Evolutionary conservation across 2,329 filamentous ascomycete genomes (phyloP).

Genomic region (Rhytidhysteron rufulum): DNA sequence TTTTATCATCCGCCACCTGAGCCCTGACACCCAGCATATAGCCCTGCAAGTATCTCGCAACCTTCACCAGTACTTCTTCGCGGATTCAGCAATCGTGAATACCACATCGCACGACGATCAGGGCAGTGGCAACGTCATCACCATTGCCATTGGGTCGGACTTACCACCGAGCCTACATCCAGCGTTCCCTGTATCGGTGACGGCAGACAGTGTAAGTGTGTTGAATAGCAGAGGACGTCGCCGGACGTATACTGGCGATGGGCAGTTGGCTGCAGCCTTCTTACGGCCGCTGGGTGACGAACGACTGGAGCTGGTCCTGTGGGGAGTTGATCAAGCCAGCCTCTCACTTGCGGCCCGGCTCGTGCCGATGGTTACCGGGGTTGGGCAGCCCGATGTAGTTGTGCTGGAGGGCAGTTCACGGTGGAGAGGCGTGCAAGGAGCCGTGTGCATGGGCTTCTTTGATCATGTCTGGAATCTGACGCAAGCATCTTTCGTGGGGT

Average conservation of each 20-base stretch:
- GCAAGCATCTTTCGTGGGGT: slow-evolving; percentile 41
- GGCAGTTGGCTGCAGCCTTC: slow-evolving; percentile 48
- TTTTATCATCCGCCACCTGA: slow-evolving; percentile 41
- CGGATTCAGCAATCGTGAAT: slow-evolving; percentile 44
- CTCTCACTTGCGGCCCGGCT: slow-evolving; percentile 50
- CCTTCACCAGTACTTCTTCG: slow-evolving; percentile 55
- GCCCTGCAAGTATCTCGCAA: slow-evolving; percentile 56
- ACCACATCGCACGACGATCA: not conserved
- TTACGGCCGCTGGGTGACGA: slow-evolving; percentile 47
- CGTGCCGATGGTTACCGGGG: slow-evolving; percentile 54
- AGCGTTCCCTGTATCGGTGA: slow-evolving; percentile 29
- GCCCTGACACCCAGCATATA: slow-evolving; percentile 26
- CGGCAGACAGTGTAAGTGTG: slow-evolving; percentile 15
- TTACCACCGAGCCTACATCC: slow-evolving; percentile 13
- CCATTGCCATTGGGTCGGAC: slow-evolving; percentile 26
- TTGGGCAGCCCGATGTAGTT: slow-evolving; percentile 57
- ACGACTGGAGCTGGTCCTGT: slow-evolving; percentile 53
- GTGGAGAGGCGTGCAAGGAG: slow-evolving; percentile 51
- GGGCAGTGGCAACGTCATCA: slow-evolving; percentile 45
- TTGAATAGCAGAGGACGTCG: slow-evolving; percentile 18
- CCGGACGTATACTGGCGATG: slow-evolving; percentile 24
- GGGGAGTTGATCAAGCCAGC: slow-evolving; percentile 49
- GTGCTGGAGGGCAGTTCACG: slow-evolving; percentile 44
- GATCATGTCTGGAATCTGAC: slow-evolving; percentile 52
- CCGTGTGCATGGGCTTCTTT: slow-evolving; percentile 54